Percentiles rank a stretch among this genome's conserved stretches.
Conservation (phyloP, 805 yeast species). For the Candida sakaeoensis region DNA sequence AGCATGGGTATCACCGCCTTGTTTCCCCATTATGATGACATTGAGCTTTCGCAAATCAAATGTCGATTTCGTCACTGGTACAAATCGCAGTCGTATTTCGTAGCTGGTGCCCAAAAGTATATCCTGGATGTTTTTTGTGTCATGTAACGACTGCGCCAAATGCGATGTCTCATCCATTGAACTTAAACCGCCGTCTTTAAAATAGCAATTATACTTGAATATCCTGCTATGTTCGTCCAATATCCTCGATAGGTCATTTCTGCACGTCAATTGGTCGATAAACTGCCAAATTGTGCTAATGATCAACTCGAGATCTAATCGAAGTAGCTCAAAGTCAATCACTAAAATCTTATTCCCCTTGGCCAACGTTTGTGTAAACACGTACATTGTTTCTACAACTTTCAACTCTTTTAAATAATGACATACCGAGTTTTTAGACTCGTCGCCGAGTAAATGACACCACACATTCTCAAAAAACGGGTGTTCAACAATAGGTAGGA, state of each 20-base stretch:
- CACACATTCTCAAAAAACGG: constrained; percentile 39
- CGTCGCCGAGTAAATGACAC: constrained; percentile 64
- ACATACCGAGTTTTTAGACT: constrained; percentile 49
- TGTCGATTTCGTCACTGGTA: constrained; percentile 8
- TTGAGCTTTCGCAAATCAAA: constrained; percentile 11
- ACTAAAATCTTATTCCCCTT: constrained; percentile 37
- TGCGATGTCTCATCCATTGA: constrained; percentile 49
- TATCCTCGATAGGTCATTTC: neutral
- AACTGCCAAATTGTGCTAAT: constrained; percentile 31
- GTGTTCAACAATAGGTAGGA: constrained; percentile 37
- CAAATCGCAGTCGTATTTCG: constrained; percentile 5
- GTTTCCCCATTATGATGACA: constrained; percentile 7
- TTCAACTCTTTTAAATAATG: constrained; percentile 26
- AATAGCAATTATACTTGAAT: constrained; percentile 16
- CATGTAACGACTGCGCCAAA: constrained; percentile 38
- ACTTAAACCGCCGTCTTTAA: constrained; percentile 32
- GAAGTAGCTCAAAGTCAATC: constrained; percentile 45
- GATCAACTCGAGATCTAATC: constrained; percentile 29
- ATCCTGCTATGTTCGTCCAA: constrained; percentile 7
- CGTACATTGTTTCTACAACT: constrained; percentile 35
- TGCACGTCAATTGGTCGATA: constrained; percentile 12
- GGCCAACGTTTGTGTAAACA: constrained; percentile 40
- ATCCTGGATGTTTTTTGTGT: constrained; percentile 4
- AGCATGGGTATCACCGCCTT: neutral
- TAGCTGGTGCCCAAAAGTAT: constrained; percentile 12